These are phyloP conservation scores for Leccinum boreale DNA, from an alignment of 768 basidiomycete genomes.

Conservation along the genomic window DNA sequence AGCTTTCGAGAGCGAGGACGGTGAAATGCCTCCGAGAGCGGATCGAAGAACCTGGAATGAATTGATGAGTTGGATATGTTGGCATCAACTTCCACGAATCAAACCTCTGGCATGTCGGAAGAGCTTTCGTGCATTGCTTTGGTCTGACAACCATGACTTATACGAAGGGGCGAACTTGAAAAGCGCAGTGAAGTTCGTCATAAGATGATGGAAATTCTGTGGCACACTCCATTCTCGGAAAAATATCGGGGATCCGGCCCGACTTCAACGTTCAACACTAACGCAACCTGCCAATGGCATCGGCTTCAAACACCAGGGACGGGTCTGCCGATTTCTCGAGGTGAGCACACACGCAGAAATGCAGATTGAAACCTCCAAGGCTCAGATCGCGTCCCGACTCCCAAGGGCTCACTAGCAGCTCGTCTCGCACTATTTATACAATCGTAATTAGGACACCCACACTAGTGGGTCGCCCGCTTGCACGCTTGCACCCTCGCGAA, in stretches of 20 bases:
- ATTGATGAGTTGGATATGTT: background rate
- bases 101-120: background rate
- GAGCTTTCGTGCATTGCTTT: background rate
- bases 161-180: background rate
- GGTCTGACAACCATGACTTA: background rate
- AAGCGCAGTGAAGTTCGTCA: background rate
- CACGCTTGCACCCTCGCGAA: conserved; percentile 44
- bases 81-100: background rate
- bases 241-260: no score
- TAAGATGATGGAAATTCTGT: no score
- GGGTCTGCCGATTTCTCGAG: no score
- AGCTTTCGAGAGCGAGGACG: conserved; percentile 78
- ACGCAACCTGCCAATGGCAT: no score
- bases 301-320: no score
- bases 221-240: no score
- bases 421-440: background rate
- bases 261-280: no score
- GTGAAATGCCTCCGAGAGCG: conserved; percentile 39
- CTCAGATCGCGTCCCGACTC: no score
- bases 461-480: conserved; percentile 46
- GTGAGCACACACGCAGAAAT: no score
- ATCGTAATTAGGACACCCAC: conserved; percentile 7
- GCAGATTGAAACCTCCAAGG: no score
- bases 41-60: background rate
- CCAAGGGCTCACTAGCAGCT: no score